Percentiles rank a stretch among this genome's conserved stretches.
These are phyloP conservation scores for Nematodospora valgi DNA, from an alignment of 805 yeast species.

Conservation along the genomic window DNA sequence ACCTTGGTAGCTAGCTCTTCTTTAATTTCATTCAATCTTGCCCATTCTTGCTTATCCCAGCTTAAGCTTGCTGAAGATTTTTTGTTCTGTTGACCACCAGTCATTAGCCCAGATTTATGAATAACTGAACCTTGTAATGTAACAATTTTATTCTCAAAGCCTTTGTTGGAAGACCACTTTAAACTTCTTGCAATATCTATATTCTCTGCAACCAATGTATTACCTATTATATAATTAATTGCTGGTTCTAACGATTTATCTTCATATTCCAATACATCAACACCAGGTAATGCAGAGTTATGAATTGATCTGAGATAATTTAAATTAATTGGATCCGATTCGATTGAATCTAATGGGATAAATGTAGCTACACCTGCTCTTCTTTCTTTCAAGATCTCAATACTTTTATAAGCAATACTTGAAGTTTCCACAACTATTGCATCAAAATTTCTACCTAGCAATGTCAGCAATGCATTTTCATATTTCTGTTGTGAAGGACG, in stretches of 20 bases:
- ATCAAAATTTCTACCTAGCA: conserved; percentile 76
- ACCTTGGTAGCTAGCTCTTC: conserved; percentile 52
- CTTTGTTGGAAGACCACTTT: conserved; percentile 56
- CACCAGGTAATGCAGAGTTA: conserved; percentile 57
- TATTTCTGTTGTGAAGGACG: conserved; percentile 71
- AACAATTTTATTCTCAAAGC: conserved; percentile 59
- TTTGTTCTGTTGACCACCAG: conserved; percentile 69
- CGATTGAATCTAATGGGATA: conserved; percentile 79
- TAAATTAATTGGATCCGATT: conserved; percentile 49
- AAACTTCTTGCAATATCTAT: conserved; percentile 65
- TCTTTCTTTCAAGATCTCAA: conserved; percentile 77
- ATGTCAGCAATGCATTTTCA: conserved; percentile 69
- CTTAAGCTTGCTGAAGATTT: conserved; percentile 35
- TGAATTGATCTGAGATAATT: conserved; percentile 52
- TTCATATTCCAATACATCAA: conserved; percentile 67
- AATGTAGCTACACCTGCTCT: conserved; percentile 83
- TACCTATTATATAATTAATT: conserved; percentile 73
- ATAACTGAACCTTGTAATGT: conserved; percentile 82
- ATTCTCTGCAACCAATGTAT: conserved; percentile 72
- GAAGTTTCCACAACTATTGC: conserved; percentile 78
- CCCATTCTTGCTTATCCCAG: conserved; percentile 75
- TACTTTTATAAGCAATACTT: conserved; percentile 68
- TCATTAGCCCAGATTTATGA: conserved; percentile 84
- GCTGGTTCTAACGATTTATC: conserved; percentile 72
- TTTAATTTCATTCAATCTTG: conserved; percentile 47